Evolutionary conservation across 257 asterid species (phyloP), one percentile per base, ranked within the genome.

Genomic region (Solanum clarkiae): DNA sequence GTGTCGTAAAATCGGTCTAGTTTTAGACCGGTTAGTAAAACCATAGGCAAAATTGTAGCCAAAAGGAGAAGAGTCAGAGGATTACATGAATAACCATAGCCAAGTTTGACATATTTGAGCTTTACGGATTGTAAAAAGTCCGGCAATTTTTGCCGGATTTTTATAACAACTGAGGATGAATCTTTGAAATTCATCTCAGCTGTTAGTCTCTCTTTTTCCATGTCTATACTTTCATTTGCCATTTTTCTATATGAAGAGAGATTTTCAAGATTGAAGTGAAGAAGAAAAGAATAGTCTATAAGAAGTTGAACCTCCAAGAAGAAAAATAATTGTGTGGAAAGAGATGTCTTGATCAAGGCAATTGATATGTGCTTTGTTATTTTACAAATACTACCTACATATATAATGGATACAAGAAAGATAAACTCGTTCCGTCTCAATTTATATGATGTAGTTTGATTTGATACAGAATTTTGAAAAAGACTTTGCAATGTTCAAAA

Each of bases 41-140:
- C 81, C 83, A 92, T 44, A 14, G 96, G 92, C 45, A 90, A 59
- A 32, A 90, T 66, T 0, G 88, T 53, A 3, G 89, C 68, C 65
- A 88, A 10, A 29, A 91, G 16, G 10, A 91, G 45, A 24, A 90
- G 79, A 4, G 92, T 84, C n/a, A 92, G 88, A 0, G 96, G 95
- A 55, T 87, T 93, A 79, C 91, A 89, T 2, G 95, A 91, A 74
- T 93, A 95, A 1, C 95, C 97, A 71, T 92, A 93, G 0, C 97
- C 98, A 42, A 95, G 66, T 74, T 90, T 92, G 1, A 95, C 99
- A 47, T 91, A 91, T 80, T 91, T 91, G 54, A 91, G 91, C 91
- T 91, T 91, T 1, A 91, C 92, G 6, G 93, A 88, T 68, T 89
- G 92, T 22, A 89, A 62, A 77, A 91, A 91, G n/a, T 91, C 93